Percentiles rank a stretch among this genome's conserved stretches.
These are phyloP conservation scores for Tilletia horrida DNA, from an alignment of 1,284 basidiomycete species.

Conservation along the genomic window DNA sequence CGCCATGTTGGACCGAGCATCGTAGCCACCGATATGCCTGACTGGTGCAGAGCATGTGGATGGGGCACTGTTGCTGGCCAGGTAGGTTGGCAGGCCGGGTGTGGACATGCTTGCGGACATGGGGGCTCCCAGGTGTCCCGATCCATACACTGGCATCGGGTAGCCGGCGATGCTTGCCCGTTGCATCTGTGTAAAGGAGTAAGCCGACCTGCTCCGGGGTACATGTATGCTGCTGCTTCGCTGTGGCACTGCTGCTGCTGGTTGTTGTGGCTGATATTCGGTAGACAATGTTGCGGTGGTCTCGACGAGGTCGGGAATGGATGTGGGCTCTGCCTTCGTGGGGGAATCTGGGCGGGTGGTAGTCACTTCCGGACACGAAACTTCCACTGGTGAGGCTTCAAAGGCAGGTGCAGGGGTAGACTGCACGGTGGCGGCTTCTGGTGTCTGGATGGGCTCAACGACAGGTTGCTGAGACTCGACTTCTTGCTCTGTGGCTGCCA, in stretches of 20 bases:
- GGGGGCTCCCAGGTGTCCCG: slow-evolving; percentile 21
- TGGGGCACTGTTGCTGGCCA: slow-evolving; percentile 23
- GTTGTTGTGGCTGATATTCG: slow-evolving; percentile 32
- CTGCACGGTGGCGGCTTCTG: no score
- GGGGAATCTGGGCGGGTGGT: slow-evolving; percentile 12
- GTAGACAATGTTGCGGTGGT: slow-evolving; percentile 2
- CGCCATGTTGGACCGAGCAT: slow-evolving; percentile 28
- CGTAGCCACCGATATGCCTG: slow-evolving; percentile 27
- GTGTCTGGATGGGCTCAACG: no score
- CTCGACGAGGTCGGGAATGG: no score
- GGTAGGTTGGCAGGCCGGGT: not conserved
- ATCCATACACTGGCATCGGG: slow-evolving; percentile 18
- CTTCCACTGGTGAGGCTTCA: no score
- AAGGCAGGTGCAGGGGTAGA: no score
- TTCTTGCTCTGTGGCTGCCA: no score
- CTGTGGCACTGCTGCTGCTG: slow-evolving; percentile 9
- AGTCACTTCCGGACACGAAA: not conserved
- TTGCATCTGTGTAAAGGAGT: slow-evolving; percentile 11
- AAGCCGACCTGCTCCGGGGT: slow-evolving; percentile 26
- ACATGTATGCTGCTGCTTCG: slow-evolving; percentile 9
- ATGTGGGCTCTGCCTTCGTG: slow-evolving; percentile 18
- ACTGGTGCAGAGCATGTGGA: slow-evolving; percentile 28
- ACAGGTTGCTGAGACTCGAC: no score
- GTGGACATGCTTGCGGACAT: not conserved
- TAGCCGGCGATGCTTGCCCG: slow-evolving; percentile 38